A percentile compares a stretch with the other conserved stretches of the same genome.
Evolutionary conservation across 805 yeast genomes (phyloP).

Genomic region (Saturnispora kantuleensis): DNA sequence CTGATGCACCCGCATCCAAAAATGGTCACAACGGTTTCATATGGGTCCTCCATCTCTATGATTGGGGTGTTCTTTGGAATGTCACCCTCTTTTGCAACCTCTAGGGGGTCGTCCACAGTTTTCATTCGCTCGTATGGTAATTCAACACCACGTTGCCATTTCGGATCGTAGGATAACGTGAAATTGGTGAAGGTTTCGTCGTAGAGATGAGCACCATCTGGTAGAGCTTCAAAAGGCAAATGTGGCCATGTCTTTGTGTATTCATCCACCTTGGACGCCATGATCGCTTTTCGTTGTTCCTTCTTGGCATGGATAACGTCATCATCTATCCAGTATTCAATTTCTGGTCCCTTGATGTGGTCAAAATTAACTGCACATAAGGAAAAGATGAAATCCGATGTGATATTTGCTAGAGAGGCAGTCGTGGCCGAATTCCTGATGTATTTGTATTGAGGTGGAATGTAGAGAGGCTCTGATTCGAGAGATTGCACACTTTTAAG

Average conservation of each 20-base stretch:
- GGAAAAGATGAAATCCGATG: slow-evolving; percentile 49
- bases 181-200: slow-evolving; percentile 91
- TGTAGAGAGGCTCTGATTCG: background rate
- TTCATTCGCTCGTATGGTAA: slow-evolving; percentile 25
- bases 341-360: slow-evolving; percentile 86
- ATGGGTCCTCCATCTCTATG: slow-evolving; percentile 13
- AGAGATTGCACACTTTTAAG: background rate
- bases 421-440: slow-evolving; percentile 4
- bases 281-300: slow-evolving; percentile 13
- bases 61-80: slow-evolving; percentile 14
- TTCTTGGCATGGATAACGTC: slow-evolving; percentile 4
- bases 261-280: slow-evolving; percentile 23
- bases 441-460: slow-evolving; percentile 8
- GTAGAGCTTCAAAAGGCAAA: slow-evolving; percentile 88
- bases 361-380: slow-evolving; percentile 88
- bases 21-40: slow-evolving; percentile 46
- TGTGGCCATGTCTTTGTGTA: slow-evolving; percentile 59
- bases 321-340: slow-evolving; percentile 74
- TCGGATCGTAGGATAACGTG: slow-evolving; percentile 65
- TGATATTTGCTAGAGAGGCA: slow-evolving; percentile 2
- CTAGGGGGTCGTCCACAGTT: background rate
- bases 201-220: slow-evolving; percentile 91
- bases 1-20: slow-evolving; percentile 93
- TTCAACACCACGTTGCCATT: slow-evolving; percentile 35
- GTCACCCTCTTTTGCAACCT: background rate